Base-by-base conservation (phyloP, 2,329 filamentous ascomycete genomes). In the Berkeleyomyces rouxiae region DNA sequence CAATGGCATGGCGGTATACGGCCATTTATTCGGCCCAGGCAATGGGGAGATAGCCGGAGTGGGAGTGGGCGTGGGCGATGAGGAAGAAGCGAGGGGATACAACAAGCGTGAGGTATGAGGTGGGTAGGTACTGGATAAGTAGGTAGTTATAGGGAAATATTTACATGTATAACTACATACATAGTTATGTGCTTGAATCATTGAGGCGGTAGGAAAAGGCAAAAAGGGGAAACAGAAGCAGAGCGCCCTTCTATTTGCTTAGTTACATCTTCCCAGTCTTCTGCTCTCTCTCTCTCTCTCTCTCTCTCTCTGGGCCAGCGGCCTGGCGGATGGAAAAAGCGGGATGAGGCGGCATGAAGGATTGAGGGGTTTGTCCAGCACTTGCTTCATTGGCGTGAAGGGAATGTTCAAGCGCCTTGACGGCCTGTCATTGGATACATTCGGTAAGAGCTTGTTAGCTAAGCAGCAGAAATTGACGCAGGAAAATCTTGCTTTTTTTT, bases 391-490 rank as follows among this genome's bases (percentile, higher is more conserved):
- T 64, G 59, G 59, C 63, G 63, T 61, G 63, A 64, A 64, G 39
- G 63, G 63, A 61, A 64, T 64, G 63, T 64, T 61, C 51, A 64
- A 64, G 63, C 63, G 63, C 63, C 42, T 43, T 43, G 36, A 53
- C 11, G 23, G 44, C 7, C 44, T 9, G 44, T 23, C 23, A 23
- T 23, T 23, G 23, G 23, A 23, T 23, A 11, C 47, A 51, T 51
- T 23, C n/a, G n/a, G 16, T 7, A 31, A 51, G 47, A 58, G 53
- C 53, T 39, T 16, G 33, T 16, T 58, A 42, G 31, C 53, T 39
- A 16, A 1, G 23, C 23, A 42, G 46, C 10, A 23, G 31, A 49
- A 31, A 49, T 23, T 23, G 23, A 23, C 23, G 23, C 23, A 23
- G 23, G 23, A 23, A 23, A 23, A 4, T 47, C 23, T 7, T 47